Conservation (phyloP, 1,284 basidiomycete species). For the Ganoderma sinense region DNA sequence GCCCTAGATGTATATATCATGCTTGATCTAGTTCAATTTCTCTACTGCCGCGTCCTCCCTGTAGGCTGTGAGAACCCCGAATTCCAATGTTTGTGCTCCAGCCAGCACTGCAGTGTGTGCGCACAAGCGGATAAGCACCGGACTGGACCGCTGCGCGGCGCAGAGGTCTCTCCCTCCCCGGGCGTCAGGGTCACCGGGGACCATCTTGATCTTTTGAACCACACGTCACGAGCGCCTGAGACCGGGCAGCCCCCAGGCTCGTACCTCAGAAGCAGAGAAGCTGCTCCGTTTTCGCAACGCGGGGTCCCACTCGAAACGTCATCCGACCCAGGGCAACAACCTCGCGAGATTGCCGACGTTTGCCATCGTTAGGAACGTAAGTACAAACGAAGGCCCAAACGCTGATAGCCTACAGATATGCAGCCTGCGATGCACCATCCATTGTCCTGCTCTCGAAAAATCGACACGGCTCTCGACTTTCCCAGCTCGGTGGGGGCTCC, state of each 20-base stretch:
- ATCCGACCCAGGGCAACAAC: constrained; percentile 8
- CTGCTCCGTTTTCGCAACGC: neutral
- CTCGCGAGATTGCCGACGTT: constrained; percentile 7
- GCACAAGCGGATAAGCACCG: neutral
- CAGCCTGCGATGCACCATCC: neutral
- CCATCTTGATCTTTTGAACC: constrained; percentile 3
- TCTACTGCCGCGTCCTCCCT: constrained; percentile 9
- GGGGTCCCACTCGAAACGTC: constrained; percentile 18
- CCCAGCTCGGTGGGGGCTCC: neutral
- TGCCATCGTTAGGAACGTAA: neutral
- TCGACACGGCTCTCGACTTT: neutral
- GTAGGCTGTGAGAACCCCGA: constrained; percentile 19
- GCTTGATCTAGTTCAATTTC: constrained; percentile 28
- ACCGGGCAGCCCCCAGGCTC: neutral
- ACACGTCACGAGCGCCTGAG: neutral
- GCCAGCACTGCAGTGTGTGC: neutral
- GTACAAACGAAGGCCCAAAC: neutral
- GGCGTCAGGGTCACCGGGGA: neutral
- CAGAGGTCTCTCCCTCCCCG: neutral
- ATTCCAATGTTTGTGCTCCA: neutral
- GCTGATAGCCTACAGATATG: neutral
- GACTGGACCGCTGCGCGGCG: neutral
- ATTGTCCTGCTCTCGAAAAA: neutral
- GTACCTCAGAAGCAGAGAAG: constrained; percentile 3
- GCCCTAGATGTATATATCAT: constrained; percentile 28